These are phyloP conservation scores for Talaromyces sp. DNA, from an alignment of 2,329 filamentous ascomycete genomes.

Conservation along the genomic window DNA sequence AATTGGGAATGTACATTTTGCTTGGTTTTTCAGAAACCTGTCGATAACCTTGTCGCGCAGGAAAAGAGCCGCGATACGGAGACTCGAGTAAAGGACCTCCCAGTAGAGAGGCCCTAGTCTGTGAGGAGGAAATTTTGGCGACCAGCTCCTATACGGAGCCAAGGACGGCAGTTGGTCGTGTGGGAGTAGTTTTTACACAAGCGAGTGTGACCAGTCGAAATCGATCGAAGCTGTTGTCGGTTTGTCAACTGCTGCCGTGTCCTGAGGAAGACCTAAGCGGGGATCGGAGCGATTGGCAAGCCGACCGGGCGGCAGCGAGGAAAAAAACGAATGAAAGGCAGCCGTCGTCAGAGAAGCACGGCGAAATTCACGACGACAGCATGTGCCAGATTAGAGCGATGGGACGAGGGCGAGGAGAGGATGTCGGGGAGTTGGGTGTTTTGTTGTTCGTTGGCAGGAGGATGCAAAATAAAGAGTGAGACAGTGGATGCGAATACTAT, in stretches of 20 bases:
- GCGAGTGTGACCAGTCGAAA: background rate
- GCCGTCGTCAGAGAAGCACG: background rate
- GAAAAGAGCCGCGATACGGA: slow-evolving; percentile 46
- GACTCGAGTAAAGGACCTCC: slow-evolving; percentile 49
- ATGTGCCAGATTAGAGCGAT: background rate
- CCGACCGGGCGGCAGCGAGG: background rate
- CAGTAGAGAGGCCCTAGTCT: slow-evolving; percentile 54
- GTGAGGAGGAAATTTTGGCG: slow-evolving; percentile 53
- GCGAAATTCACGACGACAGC: background rate
- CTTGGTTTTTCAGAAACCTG: slow-evolving; percentile 28
- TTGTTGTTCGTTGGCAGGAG: background rate
- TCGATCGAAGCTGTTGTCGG: background rate
- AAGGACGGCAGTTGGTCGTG: background rate
- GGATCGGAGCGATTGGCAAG: background rate
- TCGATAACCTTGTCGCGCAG: slow-evolving; percentile 48
- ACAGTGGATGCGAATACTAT: background rate
- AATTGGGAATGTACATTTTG: slow-evolving; percentile 72
- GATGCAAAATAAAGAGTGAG: background rate
- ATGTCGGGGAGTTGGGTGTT: background rate
- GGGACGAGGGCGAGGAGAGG: background rate
- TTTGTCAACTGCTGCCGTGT: background rate
- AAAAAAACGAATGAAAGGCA: background rate
- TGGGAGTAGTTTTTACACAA: background rate
- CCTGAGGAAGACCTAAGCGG: background rate
- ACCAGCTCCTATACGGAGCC: slow-evolving; percentile 37